A percentile compares a stretch with the other conserved stretches of the same genome.
Conservation (phyloP, 1,139 yeast species). For the Arxiozyma heterogenica region DNA sequence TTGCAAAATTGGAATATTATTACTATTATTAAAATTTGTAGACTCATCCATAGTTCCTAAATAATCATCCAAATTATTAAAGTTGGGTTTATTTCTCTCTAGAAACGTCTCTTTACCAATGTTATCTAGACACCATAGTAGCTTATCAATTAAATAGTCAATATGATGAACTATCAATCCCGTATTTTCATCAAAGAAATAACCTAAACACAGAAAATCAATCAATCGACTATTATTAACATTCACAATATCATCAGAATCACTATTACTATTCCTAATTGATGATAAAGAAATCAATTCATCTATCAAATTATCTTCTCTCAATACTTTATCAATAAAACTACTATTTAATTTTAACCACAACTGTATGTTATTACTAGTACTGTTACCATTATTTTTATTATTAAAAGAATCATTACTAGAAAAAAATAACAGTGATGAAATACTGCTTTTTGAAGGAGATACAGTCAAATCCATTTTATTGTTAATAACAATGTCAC, state of each 20-base stretch:
- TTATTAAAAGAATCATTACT: constrained; percentile 1
- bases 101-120: constrained; percentile 7
- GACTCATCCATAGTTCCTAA: constrained; percentile 19
- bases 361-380: not conserved
- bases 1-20: not conserved
- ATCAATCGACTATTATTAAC: constrained; percentile 34
- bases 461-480: not conserved
- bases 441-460: constrained; percentile 3
- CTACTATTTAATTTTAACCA: constrained; percentile 37
- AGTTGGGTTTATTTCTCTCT: not conserved
- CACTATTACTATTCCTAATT: not conserved
- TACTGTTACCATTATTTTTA: not conserved
- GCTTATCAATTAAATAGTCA: constrained; percentile 24
- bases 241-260: not conserved
- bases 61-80: constrained; percentile 2
- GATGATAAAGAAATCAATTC: constrained; percentile 35
- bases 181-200: constrained; percentile 21
- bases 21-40: constrained; percentile 3
- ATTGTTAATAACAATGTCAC: not conserved
- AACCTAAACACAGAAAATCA: constrained; percentile 43
- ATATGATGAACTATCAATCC: constrained; percentile 37
- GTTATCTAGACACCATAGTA: constrained; percentile 18
- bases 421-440: constrained; percentile 1
- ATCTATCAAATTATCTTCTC: constrained; percentile 45
- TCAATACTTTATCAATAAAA: constrained; percentile 59